Percentiles rank a stretch among this genome's conserved stretches.
These are phyloP conservation scores for Nannizziopsis barbatae DNA, from an alignment of 2,329 filamentous ascomycete genomes.

Conservation along the genomic window DNA sequence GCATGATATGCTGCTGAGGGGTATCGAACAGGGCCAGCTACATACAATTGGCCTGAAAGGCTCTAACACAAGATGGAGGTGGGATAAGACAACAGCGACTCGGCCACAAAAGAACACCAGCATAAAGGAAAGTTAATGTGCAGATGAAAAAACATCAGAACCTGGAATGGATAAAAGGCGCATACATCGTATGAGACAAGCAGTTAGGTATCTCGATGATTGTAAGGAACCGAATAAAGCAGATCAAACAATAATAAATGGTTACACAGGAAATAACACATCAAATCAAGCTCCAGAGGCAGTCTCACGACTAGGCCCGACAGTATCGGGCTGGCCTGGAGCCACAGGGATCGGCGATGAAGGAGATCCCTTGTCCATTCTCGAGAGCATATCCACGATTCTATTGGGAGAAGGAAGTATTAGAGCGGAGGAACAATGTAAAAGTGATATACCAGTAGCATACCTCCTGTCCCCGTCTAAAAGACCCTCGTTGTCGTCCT, in stretches of 20 bases:
- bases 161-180: too few relatives aligned
- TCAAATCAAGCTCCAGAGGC: slow-evolving; percentile 2
- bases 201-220: too few relatives aligned
- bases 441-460: slow-evolving; percentile 11
- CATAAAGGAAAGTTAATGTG: too few relatives aligned
- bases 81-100: too few relatives aligned
- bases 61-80: too few relatives aligned
- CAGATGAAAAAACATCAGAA: too few relatives aligned
- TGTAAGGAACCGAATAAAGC: not conserved
- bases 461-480: slow-evolving; percentile 35
- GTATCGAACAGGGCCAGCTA: too few relatives aligned
- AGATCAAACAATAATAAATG: not conserved
- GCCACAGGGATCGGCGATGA: slow-evolving; percentile 5
- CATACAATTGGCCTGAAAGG: too few relatives aligned
- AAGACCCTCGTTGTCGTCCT: slow-evolving; percentile 36
- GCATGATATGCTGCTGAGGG: too few relatives aligned
- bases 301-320: slow-evolving; percentile 1
- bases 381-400: slow-evolving; percentile 30
- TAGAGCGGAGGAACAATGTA: not conserved
- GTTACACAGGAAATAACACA: too few relatives aligned
- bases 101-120: too few relatives aligned
- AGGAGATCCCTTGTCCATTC: slow-evolving; percentile 16
- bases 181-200: too few relatives aligned
- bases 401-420: slow-evolving; percentile 16
- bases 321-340: slow-evolving; percentile 1